phyloP scores from a whole-genome alignment of 306 rosid species.

The Echinosophora koreensis region DNA sequence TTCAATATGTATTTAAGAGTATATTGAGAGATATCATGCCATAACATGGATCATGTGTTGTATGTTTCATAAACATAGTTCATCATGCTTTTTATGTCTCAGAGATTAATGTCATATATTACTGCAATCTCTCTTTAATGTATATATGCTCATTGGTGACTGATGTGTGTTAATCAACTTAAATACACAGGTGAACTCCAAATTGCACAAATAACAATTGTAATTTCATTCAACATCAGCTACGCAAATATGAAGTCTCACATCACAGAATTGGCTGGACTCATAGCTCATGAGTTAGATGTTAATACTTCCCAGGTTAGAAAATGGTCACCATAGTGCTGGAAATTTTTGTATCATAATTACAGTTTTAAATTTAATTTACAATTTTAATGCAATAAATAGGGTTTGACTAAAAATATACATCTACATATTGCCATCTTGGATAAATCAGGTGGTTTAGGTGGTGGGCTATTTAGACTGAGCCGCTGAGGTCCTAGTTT shows the following conservation, averaged over 20 bases:
- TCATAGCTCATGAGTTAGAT: constrained; percentile 76
- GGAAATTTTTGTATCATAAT: constrained; percentile 4
- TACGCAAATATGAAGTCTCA: constrained; percentile 73
- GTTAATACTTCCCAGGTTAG: constrained; percentile 87
- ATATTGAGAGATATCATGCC: constrained; percentile 3
- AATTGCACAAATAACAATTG: constrained; percentile 68
- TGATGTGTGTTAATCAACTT: constrained; percentile 30
- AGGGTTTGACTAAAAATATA: constrained; percentile 21
- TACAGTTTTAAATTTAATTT: constrained; percentile 16
- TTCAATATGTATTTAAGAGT: constrained; percentile 23
- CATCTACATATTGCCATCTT: neutral
- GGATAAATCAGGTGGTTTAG: constrained; percentile 26
- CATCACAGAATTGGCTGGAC: constrained; percentile 65
- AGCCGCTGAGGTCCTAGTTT: neutral
- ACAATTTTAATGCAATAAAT: neutral
- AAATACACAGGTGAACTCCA: constrained; percentile 63
- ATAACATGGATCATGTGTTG: constrained; percentile 46
- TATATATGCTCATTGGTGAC: constrained; percentile 33
- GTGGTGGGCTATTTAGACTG: constrained; percentile 27
- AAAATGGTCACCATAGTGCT: constrained; percentile 29
- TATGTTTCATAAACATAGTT: constrained; percentile 27
- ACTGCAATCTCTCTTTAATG: constrained; percentile 9
- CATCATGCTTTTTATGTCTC: constrained; percentile 32
- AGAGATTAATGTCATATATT: neutral
- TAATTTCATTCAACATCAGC: constrained; percentile 76